Percentiles rank a stretch among this genome's conserved stretches.
These are phyloP conservation scores for Pinus tabuliformis DNA, from an alignment of 75 land plant genomes.

Conservation along the genomic window DNA sequence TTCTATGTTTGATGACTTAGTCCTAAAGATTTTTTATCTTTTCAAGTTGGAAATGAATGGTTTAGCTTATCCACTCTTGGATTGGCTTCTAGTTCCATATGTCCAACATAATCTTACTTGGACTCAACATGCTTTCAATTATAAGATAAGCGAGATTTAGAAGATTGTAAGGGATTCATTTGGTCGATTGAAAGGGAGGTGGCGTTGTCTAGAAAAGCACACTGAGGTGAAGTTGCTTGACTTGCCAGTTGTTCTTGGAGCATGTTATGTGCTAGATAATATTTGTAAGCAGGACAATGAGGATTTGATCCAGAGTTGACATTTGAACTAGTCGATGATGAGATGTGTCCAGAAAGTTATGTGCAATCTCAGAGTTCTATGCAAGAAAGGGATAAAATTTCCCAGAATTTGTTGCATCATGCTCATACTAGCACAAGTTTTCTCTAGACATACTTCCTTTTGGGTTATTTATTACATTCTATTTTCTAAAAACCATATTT, in stretches of 20 bases:
- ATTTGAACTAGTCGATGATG: slow-evolving; percentile 66
- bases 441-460: too few relatives aligned
- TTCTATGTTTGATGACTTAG: slow-evolving; percentile 82
- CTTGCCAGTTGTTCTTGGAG: slow-evolving; percentile 87
- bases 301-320: slow-evolving; percentile 47
- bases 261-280: slow-evolving; percentile 91
- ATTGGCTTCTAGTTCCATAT: slow-evolving; percentile 95
- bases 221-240: slow-evolving; percentile 94
- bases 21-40: slow-evolving; percentile 78
- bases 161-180: slow-evolving; percentile 60
- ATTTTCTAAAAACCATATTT: too few relatives aligned
- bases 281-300: slow-evolving; percentile 80
- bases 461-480: too few relatives aligned
- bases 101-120: slow-evolving; percentile 74
- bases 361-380: too few relatives aligned
- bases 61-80: slow-evolving; percentile 69
- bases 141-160: slow-evolving; percentile 71
- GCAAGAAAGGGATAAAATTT: too few relatives aligned
- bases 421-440: too few relatives aligned
- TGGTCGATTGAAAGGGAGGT: slow-evolving; percentile 76
- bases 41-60: slow-evolving; percentile 63
- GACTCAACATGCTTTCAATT: slow-evolving; percentile 92
- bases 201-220: slow-evolving; percentile 83
- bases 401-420: too few relatives aligned
- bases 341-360: too few relatives aligned